phyloP scores from a whole-genome alignment of 1,284 basidiomycete genomes.

The Pseudozyma flocculosa region DNA sequence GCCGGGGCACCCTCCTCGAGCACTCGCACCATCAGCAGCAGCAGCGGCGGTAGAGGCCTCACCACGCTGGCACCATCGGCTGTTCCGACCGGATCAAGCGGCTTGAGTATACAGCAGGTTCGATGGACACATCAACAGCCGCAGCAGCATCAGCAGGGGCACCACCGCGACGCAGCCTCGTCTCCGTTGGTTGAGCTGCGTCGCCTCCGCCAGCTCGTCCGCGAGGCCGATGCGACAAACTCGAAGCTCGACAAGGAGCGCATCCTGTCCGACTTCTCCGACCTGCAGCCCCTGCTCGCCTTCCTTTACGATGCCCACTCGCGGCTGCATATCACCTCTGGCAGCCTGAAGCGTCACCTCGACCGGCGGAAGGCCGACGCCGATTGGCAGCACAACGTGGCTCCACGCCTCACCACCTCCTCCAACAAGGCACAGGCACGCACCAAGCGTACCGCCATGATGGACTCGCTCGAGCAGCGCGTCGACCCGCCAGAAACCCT shows the following conservation, averaged over 20 bases:
- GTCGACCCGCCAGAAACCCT: constrained; percentile 2
- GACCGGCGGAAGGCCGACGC: constrained; percentile 13
- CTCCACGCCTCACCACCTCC: constrained; percentile 18
- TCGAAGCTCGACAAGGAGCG: constrained; percentile 26
- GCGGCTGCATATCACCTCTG: constrained; percentile 28
- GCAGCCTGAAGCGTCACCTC: constrained; percentile 18
- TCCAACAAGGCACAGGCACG: constrained; percentile 11
- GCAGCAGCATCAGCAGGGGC: not conserved
- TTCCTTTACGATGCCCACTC: constrained; percentile 30
- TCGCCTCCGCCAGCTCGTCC: constrained; percentile 28
- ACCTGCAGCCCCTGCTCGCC: constrained; percentile 20
- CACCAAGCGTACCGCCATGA: constrained; percentile 16
- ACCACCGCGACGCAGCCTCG: not conserved
- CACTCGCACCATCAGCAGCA: no score
- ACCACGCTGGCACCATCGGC: no score
- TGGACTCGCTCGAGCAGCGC: constrained; percentile 12
- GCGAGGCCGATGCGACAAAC: constrained; percentile 27
- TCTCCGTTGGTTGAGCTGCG: constrained; percentile 31
- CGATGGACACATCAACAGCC: no score
- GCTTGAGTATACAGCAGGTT: no score
- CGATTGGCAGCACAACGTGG: constrained; percentile 24
- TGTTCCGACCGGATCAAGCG: no score
- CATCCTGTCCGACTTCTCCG: constrained; percentile 20
- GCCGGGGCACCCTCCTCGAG: no score
- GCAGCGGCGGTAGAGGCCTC: no score